These are phyloP conservation scores for Calocera viscosa DNA, from an alignment of 768 basidiomycete species.

Conservation along the genomic window DNA sequence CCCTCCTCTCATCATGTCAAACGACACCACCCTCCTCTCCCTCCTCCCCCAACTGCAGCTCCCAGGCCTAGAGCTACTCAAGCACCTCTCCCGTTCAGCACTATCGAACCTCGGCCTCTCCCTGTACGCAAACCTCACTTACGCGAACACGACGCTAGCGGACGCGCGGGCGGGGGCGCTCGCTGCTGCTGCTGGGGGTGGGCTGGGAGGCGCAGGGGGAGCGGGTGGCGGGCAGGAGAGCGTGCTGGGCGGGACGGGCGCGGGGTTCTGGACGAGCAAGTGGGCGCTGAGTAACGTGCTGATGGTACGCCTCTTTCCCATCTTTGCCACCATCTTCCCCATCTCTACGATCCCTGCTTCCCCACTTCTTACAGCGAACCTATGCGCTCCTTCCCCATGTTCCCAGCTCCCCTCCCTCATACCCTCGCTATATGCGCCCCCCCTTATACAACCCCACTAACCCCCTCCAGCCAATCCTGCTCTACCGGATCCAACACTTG, in stretches of 20 bases:
- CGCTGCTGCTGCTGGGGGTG: not conserved
- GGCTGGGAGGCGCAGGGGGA: not conserved
- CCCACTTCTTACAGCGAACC: not conserved
- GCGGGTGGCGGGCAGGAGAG: not conserved
- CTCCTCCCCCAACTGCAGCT: conserved; percentile 14
- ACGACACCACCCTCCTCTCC: conserved; percentile 18
- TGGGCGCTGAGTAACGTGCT: not conserved
- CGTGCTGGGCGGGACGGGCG: not conserved
- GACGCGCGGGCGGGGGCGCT: not conserved
- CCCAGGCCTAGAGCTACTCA: conserved; percentile 8
- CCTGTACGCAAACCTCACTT: not conserved
- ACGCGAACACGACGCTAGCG: not conserved
- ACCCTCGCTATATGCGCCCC: not conserved
- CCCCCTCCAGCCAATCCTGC: conserved; percentile 43
- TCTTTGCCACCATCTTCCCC: not conserved
- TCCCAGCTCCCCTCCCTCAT: conserved; percentile 9
- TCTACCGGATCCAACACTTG: conserved; percentile 68
- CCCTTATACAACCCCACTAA: not conserved
- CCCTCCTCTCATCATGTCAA: conserved; percentile 14
- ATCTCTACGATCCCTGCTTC: not conserved
- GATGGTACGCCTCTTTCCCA: not conserved
- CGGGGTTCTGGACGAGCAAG: conserved; percentile 2
- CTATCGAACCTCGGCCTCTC: not conserved
- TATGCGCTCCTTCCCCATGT: not conserved
- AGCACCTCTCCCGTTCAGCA: not conserved